These are phyloP conservation scores for Aureobasidium pullulans DNA, from an alignment of 2,329 filamentous ascomycete species.

Conservation along the genomic window DNA sequence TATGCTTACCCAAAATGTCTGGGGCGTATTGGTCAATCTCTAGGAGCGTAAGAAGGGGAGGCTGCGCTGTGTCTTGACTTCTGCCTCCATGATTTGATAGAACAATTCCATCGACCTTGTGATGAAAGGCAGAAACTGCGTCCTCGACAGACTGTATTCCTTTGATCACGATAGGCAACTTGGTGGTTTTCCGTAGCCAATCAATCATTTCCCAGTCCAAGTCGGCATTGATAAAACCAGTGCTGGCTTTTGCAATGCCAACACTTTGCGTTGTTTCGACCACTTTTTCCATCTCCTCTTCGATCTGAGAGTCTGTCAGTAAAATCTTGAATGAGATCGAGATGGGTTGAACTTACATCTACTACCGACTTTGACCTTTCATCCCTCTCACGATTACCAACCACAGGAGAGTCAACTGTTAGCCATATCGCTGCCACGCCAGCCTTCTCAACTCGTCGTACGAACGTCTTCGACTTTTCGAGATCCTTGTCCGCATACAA, in stretches of 20 bases:
- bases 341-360: neutral
- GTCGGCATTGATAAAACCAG: conserved; percentile 22
- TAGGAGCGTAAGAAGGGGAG: conserved; percentile 52
- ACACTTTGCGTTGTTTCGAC: conserved; percentile 17
- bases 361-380: conserved; percentile 33
- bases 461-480: conserved; percentile 41
- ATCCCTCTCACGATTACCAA: conserved; percentile 46
- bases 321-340: neutral
- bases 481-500: conserved; percentile 53
- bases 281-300: conserved; percentile 19
- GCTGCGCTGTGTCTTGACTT: conserved; percentile 42
- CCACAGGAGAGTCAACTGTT: conserved; percentile 51
- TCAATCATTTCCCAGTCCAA: conserved; percentile 21
- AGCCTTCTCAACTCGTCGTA: conserved; percentile 39
- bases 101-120: conserved; percentile 38
- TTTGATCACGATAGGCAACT: conserved; percentile 24
- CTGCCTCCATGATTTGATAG: conserved; percentile 46
- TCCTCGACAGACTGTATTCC: conserved; percentile 35
- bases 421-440: conserved; percentile 50
- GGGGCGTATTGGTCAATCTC: conserved; percentile 56
- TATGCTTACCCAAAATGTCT: conserved; percentile 44
- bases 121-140: conserved; percentile 32
- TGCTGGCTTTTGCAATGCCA: conserved; percentile 21
- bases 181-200: conserved; percentile 17
- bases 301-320: conserved; percentile 4